A percentile compares a stretch with the other conserved stretches of the same genome.
These are phyloP conservation scores for Primulina tabacum DNA, from an alignment of 257 asterid genomes.

Conservation along the genomic window DNA sequence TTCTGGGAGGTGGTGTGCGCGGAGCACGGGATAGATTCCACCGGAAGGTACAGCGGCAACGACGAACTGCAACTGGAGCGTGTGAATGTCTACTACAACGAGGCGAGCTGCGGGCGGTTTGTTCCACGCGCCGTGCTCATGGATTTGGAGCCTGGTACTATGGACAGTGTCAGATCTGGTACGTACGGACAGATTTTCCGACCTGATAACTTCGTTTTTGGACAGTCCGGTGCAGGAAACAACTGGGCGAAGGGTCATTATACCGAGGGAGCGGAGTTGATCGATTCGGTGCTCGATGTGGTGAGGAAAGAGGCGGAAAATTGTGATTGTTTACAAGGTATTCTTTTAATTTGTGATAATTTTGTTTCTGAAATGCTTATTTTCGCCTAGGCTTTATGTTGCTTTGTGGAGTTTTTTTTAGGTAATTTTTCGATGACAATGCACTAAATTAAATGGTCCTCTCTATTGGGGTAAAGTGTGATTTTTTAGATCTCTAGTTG, in stretches of 20 bases:
- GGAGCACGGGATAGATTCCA: conserved; percentile 69
- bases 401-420: not conserved
- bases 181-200: conserved; percentile 66
- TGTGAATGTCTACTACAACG: conserved; percentile 70
- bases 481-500: not conserved
- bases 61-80: conserved; percentile 68
- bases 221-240: conserved; percentile 77
- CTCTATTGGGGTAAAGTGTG: not conserved
- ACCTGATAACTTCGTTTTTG: conserved; percentile 66
- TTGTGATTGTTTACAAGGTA: conserved; percentile 77
- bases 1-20: conserved; percentile 71
- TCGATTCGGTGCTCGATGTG: conserved; percentile 75
- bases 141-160: conserved; percentile 82
- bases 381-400: not conserved
- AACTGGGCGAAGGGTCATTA: conserved; percentile 82
- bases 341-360: not conserved
- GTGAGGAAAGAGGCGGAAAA: conserved; percentile 80
- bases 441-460: not conserved
- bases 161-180: conserved; percentile 81
- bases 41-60: conserved; percentile 72
- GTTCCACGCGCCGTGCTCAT: conserved; percentile 83
- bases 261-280: conserved; percentile 76
- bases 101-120: conserved; percentile 72
- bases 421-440: no score
- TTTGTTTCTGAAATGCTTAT: not conserved